Conservation (phyloP, 805 yeast genomes). For the Schizosaccharomyces lindneri region DNA sequence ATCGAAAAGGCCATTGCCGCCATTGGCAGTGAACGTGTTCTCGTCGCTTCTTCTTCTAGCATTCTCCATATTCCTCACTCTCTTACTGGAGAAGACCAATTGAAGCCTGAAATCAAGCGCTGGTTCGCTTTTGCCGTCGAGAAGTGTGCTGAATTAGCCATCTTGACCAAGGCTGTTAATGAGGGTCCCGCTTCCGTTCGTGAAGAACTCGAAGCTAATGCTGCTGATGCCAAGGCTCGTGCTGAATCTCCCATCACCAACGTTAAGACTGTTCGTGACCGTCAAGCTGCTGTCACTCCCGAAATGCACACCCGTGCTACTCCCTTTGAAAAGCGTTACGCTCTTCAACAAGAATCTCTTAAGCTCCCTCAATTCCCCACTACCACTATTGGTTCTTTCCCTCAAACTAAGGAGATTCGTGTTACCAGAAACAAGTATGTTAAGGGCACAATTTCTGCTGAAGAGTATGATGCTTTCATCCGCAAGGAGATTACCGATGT, state of each 20-base stretch:
- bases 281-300: slow-evolving; percentile 48
- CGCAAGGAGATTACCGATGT: slow-evolving; percentile 88
- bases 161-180: slow-evolving; percentile 65
- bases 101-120: slow-evolving; percentile 69
- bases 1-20: slow-evolving; percentile 64
- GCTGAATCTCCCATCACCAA: slow-evolving; percentile 68
- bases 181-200: slow-evolving; percentile 46
- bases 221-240: slow-evolving; percentile 66
- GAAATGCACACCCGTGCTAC: slow-evolving; percentile 57
- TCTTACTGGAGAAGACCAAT: slow-evolving; percentile 72
- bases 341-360: slow-evolving; percentile 62
- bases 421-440: slow-evolving; percentile 92
- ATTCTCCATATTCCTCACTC: slow-evolving; percentile 97
- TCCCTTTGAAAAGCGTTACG: slow-evolving; percentile 69
- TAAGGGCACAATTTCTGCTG: slow-evolving; percentile 88
- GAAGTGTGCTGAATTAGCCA: slow-evolving; percentile 77
- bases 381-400: slow-evolving; percentile 99
- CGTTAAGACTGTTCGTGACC: slow-evolving; percentile 69
- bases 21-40: slow-evolving; percentile 65
- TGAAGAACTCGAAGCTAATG: slow-evolving; percentile 60
- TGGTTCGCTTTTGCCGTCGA: slow-evolving; percentile 98
- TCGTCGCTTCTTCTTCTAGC: slow-evolving; percentile 88
- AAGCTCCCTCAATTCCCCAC: slow-evolving; percentile 98
- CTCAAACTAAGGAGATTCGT: slow-evolving; percentile 98
- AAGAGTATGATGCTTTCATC: slow-evolving; percentile 88